Evolutionary conservation across 139 green algal species (phyloP).

Genomic region (Chlamydomonas asymmetrica): DNA sequence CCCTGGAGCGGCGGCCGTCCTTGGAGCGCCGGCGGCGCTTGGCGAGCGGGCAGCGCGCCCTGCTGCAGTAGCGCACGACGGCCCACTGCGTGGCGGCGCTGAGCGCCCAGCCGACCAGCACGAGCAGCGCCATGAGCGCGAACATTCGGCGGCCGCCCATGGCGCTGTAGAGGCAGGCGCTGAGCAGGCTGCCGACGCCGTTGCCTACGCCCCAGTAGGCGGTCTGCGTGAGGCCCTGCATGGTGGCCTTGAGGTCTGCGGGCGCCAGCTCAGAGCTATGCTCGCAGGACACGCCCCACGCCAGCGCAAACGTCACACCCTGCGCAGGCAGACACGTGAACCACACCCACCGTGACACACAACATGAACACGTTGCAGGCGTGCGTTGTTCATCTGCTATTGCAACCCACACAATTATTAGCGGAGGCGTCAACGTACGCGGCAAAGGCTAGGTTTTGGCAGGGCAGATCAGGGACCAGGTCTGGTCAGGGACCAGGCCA

Average conservation of each 20-base stretch:
- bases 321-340: constrained; percentile 26
- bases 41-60: too few relatives aligned
- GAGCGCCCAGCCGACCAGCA: constrained; percentile 22
- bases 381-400: too few relatives aligned
- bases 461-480: too few relatives aligned
- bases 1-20: too few relatives aligned
- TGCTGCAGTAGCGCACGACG: too few relatives aligned
- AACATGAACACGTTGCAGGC: too few relatives aligned
- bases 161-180: constrained; percentile 29
- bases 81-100: too few relatives aligned
- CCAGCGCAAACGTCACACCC: constrained; percentile 58
- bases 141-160: constrained; percentile 34
- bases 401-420: too few relatives aligned
- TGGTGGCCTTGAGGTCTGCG: constrained; percentile 31
- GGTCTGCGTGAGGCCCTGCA: constrained; percentile 45
- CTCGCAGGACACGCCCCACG: constrained; percentile 27
- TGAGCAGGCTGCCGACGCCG: constrained; percentile 37
- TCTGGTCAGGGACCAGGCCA: too few relatives aligned
- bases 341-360: constrained; percentile 16
- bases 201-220: constrained; percentile 33
- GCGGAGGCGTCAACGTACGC: too few relatives aligned
- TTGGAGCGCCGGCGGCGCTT: too few relatives aligned
- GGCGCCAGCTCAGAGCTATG: constrained; percentile 41
- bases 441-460: too few relatives aligned
- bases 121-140: background rate